Percentiles rank a stretch among this genome's conserved stretches.
These are phyloP conservation scores for Scalesia atractyloides DNA, from an alignment of 129 eudicot species.

Conservation along the genomic window DNA sequence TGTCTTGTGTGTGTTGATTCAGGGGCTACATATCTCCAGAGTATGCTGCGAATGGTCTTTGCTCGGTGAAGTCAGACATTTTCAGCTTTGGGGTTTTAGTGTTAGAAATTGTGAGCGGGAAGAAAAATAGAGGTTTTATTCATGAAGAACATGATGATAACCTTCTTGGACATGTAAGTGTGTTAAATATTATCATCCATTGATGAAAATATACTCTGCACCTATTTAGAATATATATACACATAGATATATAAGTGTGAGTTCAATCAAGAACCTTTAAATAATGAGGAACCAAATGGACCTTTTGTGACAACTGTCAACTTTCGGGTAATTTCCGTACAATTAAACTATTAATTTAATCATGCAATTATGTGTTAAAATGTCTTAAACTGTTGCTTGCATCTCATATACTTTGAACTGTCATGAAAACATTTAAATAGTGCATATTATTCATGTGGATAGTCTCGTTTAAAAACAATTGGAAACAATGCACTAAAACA, in stretches of 20 bases:
- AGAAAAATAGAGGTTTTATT: constrained; percentile 43
- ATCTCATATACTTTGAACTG: too few species aligned
- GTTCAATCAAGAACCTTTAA: background rate
- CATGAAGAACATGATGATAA: constrained; percentile 35
- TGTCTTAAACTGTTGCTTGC: too few species aligned
- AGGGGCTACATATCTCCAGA: constrained; percentile 51
- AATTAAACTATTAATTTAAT: too few species aligned
- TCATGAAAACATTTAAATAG: too few species aligned
- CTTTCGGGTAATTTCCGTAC: too few species aligned
- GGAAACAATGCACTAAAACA: too few species aligned
- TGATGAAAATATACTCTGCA: background rate
- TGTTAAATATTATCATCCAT: background rate
- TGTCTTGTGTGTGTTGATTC: constrained; percentile 4
- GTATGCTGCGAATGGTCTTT: constrained; percentile 43
- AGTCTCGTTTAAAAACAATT: too few species aligned
- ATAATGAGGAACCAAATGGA: background rate
- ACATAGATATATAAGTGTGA: too few species aligned
- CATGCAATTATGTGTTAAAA: too few species aligned
- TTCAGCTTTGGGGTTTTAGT: constrained; percentile 45
- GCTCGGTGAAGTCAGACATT: constrained; percentile 41
- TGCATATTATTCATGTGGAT: too few species aligned
- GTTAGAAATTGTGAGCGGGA: constrained; percentile 45
- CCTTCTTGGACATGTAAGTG: constrained; percentile 51
- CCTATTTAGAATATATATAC: background rate
- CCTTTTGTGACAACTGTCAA: too few species aligned